These are phyloP conservation scores for Tricholoma sp. DNA, from an alignment of 768 basidiomycete species.

Conservation along the genomic window DNA sequence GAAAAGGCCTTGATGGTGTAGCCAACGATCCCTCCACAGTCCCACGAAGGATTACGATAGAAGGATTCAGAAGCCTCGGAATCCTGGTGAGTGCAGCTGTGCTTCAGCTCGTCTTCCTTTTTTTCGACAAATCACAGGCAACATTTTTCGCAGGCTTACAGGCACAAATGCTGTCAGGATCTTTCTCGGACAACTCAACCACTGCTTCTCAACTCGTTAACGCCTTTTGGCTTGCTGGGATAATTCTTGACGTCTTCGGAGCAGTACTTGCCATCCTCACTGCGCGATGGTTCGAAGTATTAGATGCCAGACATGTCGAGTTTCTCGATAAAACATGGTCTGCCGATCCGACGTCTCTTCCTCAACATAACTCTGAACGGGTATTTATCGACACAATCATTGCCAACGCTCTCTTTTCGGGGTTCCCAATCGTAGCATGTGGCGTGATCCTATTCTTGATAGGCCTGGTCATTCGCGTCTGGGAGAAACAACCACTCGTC, in stretches of 20 bases:
- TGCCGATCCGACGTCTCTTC: neutral
- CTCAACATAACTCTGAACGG: neutral
- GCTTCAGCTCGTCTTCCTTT: neutral
- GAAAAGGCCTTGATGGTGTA: neutral
- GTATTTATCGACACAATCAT: neutral
- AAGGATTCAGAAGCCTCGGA: neutral
- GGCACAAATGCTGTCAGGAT: neutral
- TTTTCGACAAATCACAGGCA: neutral
- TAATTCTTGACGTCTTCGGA: neutral
- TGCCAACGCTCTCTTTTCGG: neutral
- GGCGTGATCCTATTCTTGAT: neutral
- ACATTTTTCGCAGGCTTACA: constrained; percentile 33
- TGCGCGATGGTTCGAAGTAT: neutral
- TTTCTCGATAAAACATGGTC: neutral
- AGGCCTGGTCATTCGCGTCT: neutral
- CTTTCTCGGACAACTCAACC: neutral
- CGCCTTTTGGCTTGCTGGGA: neutral
- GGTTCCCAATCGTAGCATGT: neutral
- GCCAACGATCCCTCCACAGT: neutral
- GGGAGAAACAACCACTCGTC: neutral
- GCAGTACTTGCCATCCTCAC: neutral
- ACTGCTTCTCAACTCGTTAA: neutral
- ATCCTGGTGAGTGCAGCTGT: neutral
- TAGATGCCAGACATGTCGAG: neutral
- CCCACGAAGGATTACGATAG: neutral